Base-by-base conservation (phyloP, 305 asterid species). In the Fraxinus velutina region DNA sequence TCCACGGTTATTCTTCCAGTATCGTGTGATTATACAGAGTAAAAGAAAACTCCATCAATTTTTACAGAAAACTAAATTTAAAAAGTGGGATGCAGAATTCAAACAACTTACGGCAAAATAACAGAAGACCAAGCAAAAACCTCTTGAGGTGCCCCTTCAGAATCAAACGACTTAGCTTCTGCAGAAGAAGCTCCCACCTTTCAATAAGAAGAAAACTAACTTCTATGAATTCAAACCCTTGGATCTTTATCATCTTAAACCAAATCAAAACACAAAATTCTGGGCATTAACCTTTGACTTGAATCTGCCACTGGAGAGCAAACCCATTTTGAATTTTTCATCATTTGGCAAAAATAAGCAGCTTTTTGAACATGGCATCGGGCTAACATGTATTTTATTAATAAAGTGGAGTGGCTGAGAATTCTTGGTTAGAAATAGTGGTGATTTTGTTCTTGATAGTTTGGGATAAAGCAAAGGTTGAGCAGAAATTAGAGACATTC, bases 121-220 rank as follows among this genome's bases (percentile, higher is more conserved):
- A 96, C 96, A 84, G 97, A 94, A 72, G 92, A 76, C 99, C 98
- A 96, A 82, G 91, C 76, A 87, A 96, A 96, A 42, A 75, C 89
- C 87, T 95, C 99, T 79, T 86, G 88, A 85, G 86, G 81, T 5
- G 86, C 32, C 21, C 89, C 71, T 79, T 86, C 93, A 80, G 91
- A 83, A 82, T 76, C 79, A 3, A 85, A 24, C 75, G 95, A 79
- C 82, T 87, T 71, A 22, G 89, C 88, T 85, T 91, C 97, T 70
- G 88, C 92, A 6, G 92, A 83, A 84, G 97, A 81, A 85, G 94
- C 96, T 87, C 83, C 82, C 75, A 89, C 92, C 99, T 93, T 87
- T 81, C 82, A 79, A 66, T 15, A 50, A 52, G 77, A 29, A 6
- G 50, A 66, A 73, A 4, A 3, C 55, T 50, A 73, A 9, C 66